A percentile compares a stretch with the other conserved stretches of the same genome.
Conservation (phyloP, 108 stramenopile genomes). For the Mediolabrus comicus region DNA sequence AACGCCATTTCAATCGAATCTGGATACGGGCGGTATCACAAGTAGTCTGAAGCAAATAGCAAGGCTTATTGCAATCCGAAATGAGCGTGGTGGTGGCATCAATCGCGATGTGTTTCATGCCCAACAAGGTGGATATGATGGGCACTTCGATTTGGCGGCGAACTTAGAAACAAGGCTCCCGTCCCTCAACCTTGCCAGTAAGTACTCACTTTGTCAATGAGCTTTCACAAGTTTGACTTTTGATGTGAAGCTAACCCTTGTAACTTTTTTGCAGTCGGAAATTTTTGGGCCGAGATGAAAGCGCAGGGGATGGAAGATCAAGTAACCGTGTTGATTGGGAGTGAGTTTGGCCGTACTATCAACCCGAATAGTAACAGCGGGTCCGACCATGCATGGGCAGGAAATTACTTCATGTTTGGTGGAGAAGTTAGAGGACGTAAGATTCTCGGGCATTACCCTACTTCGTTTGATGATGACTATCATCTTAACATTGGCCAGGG, state of each 20-base stretch:
- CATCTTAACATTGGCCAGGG: conserved; percentile 34
- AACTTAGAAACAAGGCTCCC: conserved; percentile 11
- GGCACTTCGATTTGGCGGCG: conserved; percentile 22
- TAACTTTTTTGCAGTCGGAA: conserved; percentile 22
- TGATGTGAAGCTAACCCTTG: no score
- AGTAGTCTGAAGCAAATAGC: conserved; percentile 27
- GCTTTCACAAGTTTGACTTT: no score
- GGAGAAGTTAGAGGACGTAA: conserved; percentile 45
- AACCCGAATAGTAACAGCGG: conserved; percentile 54
- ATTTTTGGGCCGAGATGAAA: conserved; percentile 58
- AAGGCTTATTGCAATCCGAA: conserved; percentile 28
- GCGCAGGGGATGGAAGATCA: conserved; percentile 43
- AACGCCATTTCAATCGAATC: conserved; percentile 3
- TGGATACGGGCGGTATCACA: conserved; percentile 20
- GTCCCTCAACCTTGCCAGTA: conserved; percentile 14
- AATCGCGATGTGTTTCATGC: conserved; percentile 48
- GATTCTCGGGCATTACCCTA: conserved; percentile 45
- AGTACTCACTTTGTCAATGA: no score
- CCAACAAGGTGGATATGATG: conserved; percentile 50
- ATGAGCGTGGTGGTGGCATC: conserved; percentile 24
- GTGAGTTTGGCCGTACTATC: conserved; percentile 73
- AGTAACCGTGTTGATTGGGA: conserved; percentile 33
- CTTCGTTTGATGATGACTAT: conserved; percentile 7
- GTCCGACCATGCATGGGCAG: conserved; percentile 77
- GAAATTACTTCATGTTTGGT: conserved; percentile 48